Evolutionary conservation across 2,329 filamentous ascomycete species (phyloP), one percentile per base, ranked within the genome.

Genomic region (Aspergillus cejpii): DNA sequence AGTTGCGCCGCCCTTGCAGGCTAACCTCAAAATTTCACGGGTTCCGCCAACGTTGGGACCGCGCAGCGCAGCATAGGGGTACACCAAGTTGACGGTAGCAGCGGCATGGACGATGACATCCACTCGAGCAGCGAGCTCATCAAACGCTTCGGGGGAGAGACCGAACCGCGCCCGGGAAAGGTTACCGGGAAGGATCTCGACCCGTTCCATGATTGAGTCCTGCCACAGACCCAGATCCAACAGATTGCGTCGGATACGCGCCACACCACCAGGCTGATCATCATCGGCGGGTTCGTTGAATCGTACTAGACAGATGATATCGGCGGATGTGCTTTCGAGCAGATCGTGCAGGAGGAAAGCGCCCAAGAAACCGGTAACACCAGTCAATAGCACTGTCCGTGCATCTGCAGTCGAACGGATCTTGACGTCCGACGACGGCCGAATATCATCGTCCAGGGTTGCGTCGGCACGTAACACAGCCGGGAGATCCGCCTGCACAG

Each of bases 11-110:
- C 75, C 77, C 28, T 76, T 74, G 45, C 78, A 76, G 0, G 85
- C 85, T 20, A 91, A 71, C 34, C 85, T 82, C 41, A 91, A 66
- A 29, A 90, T 78, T 60, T 90, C 85, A 33, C 78, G 73, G 0
- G 85, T 89, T n/a, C 86, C 86, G n/a, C 79, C 80, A 2, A 91
- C 83, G 54, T 91, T 91, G 45, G 85, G 79, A 40, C 76, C 79
- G 42, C 85, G 77, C 53, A 91, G 71, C 0, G 85, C 83, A 33
- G 85, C 86, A 53, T 90, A 90, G 0, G 86, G 85, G 53, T 91
- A 90, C 0, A 91, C 84, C 39, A 91, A 71, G 60, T 88, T 88
- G 58, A 91, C 86, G 0, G 82, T 85, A 4, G 86, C 86, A 20
- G 81, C 86, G 27, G 85, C 83, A 60, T 91, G 86, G 1, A 90